phyloP scores from a whole-genome alignment of 2,329 filamentous ascomycete species.

The Neobulgaria alba region DNA sequence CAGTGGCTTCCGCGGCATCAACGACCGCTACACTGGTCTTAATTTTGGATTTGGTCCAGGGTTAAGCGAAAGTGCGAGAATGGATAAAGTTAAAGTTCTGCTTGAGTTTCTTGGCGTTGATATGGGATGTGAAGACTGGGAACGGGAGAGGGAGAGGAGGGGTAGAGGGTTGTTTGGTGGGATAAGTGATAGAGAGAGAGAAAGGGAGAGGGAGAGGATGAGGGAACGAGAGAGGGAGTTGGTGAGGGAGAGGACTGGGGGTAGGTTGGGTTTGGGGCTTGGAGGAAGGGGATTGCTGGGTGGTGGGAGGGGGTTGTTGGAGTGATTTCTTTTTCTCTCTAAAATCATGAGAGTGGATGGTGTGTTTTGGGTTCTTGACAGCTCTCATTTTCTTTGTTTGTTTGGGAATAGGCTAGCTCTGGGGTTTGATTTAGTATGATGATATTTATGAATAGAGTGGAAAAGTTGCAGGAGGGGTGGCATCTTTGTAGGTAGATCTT shows the following conservation, averaged over 20 bases:
- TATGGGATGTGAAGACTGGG: too few relatives aligned
- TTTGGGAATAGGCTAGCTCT: too few relatives aligned
- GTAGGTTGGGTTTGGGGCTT: neutral
- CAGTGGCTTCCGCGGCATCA: neutral
- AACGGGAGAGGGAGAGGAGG: neutral
- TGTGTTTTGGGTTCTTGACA: too few relatives aligned
- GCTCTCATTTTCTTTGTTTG: too few relatives aligned
- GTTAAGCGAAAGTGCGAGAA: neutral
- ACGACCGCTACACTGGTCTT: neutral
- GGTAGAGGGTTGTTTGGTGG: neutral
- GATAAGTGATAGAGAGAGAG: neutral
- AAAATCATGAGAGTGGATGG: too few relatives aligned
- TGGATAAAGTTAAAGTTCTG: neutral
- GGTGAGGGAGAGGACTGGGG: neutral
- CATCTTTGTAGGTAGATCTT: too few relatives aligned
- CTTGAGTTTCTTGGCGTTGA: neutral
- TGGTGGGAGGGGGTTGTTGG: neutral
- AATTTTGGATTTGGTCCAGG: neutral
- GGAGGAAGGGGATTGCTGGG: neutral
- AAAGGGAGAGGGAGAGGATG: neutral
- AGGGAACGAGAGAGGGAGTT: neutral
- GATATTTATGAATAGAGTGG: too few relatives aligned
- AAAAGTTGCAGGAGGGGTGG: too few relatives aligned
- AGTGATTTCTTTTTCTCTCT: too few relatives aligned
- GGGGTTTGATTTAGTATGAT: too few relatives aligned